Evolutionary conservation across 768 basidiomycete genomes (phyloP), one percentile per base, ranked within the genome.

Genomic region (Boletus patriciae): DNA sequence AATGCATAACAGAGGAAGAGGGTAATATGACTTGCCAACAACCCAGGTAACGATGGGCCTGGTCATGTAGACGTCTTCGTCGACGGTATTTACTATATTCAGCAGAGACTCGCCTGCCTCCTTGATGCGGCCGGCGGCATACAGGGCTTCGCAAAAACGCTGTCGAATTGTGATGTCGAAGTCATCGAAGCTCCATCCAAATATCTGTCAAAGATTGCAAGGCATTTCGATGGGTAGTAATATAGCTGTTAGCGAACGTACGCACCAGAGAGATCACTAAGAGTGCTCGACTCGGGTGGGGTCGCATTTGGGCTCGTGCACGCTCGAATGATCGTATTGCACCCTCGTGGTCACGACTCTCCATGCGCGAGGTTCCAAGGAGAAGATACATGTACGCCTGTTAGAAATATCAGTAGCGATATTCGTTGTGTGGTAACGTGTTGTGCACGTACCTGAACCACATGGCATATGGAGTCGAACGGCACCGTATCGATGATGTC

Each of bases 381-480:
- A 21, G 21, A 51, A 50, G 29, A 25, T 46, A 7, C 49, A 56
- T 56, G 12, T 50, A 50, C 2, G 49, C 43, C 50, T 57, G 37
- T 0, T 40, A 4, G 12, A 29, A 8, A 21, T 9, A 9, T 57
- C 10, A 40, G 18, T 15, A 13, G 21, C 10, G 3, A 42, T 12
- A 21, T 10, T 34, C 16, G 8, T 15, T 2, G 21, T 23, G 12
- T 29, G 6, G 2, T n/a, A n/a, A 6, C 12, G 15, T 12, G 18
- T 27, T 7, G 8, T 31, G 18, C 5, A 45, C 34, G 9, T 38
- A 9, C 55, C 49, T n/a, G n/a, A 40, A 40, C 38, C n/a, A 19
- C 3, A 10, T 40, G 19, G 38, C 9, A 40, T 40, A 40, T n/a
- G 1, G 18, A 8, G 6, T n/a, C n/a, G 38, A 40, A 10, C 18